Conservation (phyloP, 805 yeast genomes). For the Zygosaccharomyces bailii region DNA sequence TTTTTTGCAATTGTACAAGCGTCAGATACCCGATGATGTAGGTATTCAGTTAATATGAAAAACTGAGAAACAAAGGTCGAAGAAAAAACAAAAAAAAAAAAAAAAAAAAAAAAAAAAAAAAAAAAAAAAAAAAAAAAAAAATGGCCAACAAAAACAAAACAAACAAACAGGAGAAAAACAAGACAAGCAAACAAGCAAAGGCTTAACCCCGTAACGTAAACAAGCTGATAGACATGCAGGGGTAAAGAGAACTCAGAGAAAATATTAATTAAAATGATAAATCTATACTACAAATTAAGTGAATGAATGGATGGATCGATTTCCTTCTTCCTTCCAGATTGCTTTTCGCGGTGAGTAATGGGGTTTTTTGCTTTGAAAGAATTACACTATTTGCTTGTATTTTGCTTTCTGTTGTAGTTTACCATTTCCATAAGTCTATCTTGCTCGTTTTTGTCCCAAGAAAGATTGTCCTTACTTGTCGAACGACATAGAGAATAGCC, state of each 20-base stretch:
- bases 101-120: not conserved
- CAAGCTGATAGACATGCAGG: not conserved
- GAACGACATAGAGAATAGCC: conserved; percentile 33
- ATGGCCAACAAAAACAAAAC: not conserved
- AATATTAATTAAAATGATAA: conserved; percentile 3
- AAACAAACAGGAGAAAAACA: not conserved
- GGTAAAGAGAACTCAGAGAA: conserved; percentile 1
- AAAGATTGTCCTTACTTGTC: conserved; percentile 32
- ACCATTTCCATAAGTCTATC: conserved; percentile 28
- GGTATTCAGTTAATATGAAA: not conserved
- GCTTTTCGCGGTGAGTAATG: not conserved
- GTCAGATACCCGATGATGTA: conserved; percentile 1
- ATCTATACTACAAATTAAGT: conserved; percentile 7
- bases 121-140: not conserved
- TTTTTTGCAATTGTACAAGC: not conserved
- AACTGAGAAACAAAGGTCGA: not conserved
- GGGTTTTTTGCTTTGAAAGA: not conserved
- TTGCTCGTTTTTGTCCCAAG: conserved; percentile 33
- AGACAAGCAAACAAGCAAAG: not conserved
- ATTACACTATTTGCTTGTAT: conserved; percentile 10
- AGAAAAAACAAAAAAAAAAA: not conserved
- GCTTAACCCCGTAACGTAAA: too few species aligned
- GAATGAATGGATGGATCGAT: conserved; percentile 1
- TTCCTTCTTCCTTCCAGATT: not conserved
- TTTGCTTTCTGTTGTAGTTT: conserved; percentile 23